Evolutionary conservation across 108 stramenopile species (phyloP).

Genomic region (Craspedostauros australis): DNA sequence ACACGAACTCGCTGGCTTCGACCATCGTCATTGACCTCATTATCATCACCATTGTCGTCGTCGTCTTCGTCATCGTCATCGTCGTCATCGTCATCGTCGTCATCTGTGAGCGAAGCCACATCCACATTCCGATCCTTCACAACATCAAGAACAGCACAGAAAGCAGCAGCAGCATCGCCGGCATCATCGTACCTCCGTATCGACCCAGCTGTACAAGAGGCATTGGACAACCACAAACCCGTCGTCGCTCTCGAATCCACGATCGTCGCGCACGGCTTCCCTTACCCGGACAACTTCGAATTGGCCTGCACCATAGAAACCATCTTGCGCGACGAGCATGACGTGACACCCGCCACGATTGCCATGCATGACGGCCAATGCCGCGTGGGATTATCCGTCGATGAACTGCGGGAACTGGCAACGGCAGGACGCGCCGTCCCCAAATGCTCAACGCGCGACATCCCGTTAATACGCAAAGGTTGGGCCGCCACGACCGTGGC

Average conservation of each 20-base stretch:
- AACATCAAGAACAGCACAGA: too few species aligned
- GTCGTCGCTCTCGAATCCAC: conserved; percentile 96
- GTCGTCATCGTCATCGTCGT: too few species aligned
- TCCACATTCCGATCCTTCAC: too few species aligned
- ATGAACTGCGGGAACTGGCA: conserved; percentile 85
- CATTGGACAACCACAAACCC: conserved; percentile 25
- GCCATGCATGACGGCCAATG: conserved; percentile 80
- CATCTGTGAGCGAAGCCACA: too few species aligned
- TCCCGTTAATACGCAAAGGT: conserved; percentile 46
- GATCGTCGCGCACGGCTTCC: conserved; percentile 98
- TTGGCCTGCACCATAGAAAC: conserved; percentile 62
- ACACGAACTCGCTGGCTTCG: too few species aligned
- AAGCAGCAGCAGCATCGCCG: too few species aligned
- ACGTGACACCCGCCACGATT: conserved; percentile 91
- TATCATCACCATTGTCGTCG: too few species aligned
- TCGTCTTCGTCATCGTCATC: too few species aligned
- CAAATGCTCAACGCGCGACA: conserved; percentile 91
- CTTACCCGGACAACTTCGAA: conserved; percentile 93
- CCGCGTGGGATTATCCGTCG: conserved; percentile 69
- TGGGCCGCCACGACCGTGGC: conserved; percentile 92
- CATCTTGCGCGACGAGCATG: conserved; percentile 51
- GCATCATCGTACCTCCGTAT: too few species aligned
- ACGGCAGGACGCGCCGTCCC: conserved; percentile 50
- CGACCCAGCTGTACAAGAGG: conserved; percentile 24
- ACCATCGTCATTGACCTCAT: too few species aligned